Conservation (phyloP, 2,329 filamentous ascomycete genomes). For the Neoascochyta sp. region DNA sequence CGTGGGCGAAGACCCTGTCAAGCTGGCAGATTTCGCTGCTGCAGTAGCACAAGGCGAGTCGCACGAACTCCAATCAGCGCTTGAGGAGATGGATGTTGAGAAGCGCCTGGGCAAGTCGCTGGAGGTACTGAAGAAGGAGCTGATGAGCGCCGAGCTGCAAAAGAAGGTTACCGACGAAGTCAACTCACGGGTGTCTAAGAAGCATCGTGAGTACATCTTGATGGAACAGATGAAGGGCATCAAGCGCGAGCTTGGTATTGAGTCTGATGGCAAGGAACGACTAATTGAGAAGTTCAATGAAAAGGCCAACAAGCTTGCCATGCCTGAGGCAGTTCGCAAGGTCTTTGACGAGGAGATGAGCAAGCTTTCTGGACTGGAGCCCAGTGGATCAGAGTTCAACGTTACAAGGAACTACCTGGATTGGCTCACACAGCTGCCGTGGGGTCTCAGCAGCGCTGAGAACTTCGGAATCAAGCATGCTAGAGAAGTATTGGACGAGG, state of each 20-base stretch:
- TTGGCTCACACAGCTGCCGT: slow-evolving; percentile 97
- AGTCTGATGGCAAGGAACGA: slow-evolving; percentile 97
- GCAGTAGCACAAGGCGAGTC: slow-evolving; percentile 86
- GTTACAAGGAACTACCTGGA: slow-evolving; percentile 97
- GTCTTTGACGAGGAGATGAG: slow-evolving; percentile 98
- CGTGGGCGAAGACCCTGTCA: slow-evolving; percentile 89
- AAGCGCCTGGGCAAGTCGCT: slow-evolving; percentile 88
- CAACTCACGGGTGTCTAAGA: slow-evolving; percentile 93
- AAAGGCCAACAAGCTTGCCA: slow-evolving; percentile 86
- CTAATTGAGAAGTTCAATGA: slow-evolving; percentile 96
- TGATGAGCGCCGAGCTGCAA: slow-evolving; percentile 96
- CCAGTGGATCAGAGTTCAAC: slow-evolving; percentile 96
- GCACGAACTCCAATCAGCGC: slow-evolving; percentile 84
- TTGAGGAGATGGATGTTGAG: slow-evolving; percentile 86
- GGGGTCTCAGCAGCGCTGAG: slow-evolving; percentile 91
- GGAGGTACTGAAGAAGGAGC: slow-evolving; percentile 91
- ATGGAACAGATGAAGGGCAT: slow-evolving; percentile 99
- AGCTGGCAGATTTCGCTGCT: slow-evolving; percentile 93
- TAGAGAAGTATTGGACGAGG: slow-evolving; percentile 85
- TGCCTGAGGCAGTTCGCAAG: slow-evolving; percentile 95
- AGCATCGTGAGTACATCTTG: slow-evolving; percentile 95
- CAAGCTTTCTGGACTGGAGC: slow-evolving; percentile 92
- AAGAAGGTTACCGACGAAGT: slow-evolving; percentile 98
- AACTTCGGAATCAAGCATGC: slow-evolving; percentile 95
- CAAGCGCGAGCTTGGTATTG: slow-evolving; percentile 87